These are phyloP conservation scores for Komagataella phaffii DNA, from an alignment of 805 yeast species.

Conservation along the genomic window DNA sequence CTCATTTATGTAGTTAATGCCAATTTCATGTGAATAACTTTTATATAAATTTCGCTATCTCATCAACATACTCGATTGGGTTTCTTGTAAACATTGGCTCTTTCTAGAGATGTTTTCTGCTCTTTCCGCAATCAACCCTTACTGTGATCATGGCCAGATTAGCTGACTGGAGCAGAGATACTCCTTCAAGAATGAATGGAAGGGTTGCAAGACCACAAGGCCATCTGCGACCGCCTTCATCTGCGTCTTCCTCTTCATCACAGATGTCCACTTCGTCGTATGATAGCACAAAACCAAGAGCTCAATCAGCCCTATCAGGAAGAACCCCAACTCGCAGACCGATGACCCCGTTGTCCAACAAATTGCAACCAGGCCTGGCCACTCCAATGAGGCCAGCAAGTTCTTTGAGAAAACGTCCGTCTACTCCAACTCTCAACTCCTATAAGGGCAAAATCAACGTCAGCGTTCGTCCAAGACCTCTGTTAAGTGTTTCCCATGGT, in stretches of 20 bases:
- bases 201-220: not conserved
- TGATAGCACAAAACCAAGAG: conserved; percentile 1
- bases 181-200: not conserved
- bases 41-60: not conserved
- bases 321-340: not conserved
- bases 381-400: conserved; percentile 9
- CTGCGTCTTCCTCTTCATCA: not conserved
- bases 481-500: conserved; percentile 8
- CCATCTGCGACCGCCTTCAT: not conserved
- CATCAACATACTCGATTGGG: not conserved
- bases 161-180: not conserved
- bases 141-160: not conserved
- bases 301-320: not conserved
- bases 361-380: not conserved
- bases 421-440: conserved; percentile 3
- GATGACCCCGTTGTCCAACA: not conserved
- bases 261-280: not conserved
- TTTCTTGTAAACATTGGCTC: not conserved
- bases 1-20: not conserved
- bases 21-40: not conserved
- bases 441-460: conserved; percentile 68
- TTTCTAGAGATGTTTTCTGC: not conserved
- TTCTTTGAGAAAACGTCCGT: conserved; percentile 6
- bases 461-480: conserved; percentile 67
- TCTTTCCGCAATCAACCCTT: not conserved